Evolutionary conservation across 2,329 filamentous ascomycete genomes (phyloP).

Genomic region (Aspergillus flavus): DNA sequence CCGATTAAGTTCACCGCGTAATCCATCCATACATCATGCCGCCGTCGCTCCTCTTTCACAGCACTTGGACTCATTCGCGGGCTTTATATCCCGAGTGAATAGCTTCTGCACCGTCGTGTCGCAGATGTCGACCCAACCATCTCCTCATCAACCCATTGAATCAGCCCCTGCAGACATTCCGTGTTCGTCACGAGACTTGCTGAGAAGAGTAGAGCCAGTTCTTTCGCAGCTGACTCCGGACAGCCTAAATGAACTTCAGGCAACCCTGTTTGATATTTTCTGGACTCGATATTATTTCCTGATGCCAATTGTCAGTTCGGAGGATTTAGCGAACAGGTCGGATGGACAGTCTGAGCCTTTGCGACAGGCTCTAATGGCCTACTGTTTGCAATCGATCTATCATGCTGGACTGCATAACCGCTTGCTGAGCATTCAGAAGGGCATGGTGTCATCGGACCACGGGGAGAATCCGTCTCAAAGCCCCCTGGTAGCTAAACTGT

Average conservation of each 20-base stretch:
- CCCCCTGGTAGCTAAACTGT: neutral
- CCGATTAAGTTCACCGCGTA: neutral
- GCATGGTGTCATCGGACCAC: neutral
- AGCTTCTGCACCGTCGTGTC: neutral
- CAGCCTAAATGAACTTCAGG: neutral
- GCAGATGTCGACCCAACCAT: neutral
- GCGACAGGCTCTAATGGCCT: slow-evolving; percentile 22
- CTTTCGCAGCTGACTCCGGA: neutral
- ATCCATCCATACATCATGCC: neutral
- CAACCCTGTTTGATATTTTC: neutral
- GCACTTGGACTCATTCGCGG: neutral
- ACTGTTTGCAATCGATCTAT: slow-evolving; percentile 21
- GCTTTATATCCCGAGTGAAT: neutral
- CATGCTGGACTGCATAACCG: slow-evolving; percentile 20
- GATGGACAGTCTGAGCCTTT: slow-evolving; percentile 5
- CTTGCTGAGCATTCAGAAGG: slow-evolving; percentile 13
- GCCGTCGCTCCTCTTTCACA: neutral
- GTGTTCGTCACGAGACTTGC: neutral
- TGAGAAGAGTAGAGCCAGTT: neutral
- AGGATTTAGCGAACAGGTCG: neutral
- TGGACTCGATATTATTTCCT: neutral
- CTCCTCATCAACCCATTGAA: neutral
- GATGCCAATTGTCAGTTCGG: neutral
- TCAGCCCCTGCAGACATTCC: neutral
- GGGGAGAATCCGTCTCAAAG: neutral